Conservation (phyloP, 352 stramenopile species). For the Globisporangium heterothallicum region DNA sequence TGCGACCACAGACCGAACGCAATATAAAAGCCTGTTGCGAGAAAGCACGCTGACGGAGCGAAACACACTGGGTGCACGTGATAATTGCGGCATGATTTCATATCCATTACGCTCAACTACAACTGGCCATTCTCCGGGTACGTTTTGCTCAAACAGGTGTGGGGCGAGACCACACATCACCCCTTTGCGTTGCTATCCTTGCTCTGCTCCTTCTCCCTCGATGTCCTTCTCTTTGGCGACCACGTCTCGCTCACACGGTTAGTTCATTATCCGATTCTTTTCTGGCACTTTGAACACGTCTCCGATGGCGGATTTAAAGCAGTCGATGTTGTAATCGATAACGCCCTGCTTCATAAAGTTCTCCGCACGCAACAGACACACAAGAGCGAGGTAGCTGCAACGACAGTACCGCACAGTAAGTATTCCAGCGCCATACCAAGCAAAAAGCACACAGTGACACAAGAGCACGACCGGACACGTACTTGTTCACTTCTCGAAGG, state of each 20-base stretch:
- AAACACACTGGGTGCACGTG: no score
- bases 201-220: background rate
- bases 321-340: conserved; percentile 99
- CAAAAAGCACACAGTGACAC: background rate
- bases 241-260: conserved; percentile 5
- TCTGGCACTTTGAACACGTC: conserved; percentile 81
- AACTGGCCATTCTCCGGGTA: no score
- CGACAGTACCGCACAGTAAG: conserved; percentile 3
- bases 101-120: no score
- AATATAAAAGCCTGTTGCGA: conserved; percentile 14
- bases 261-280: conserved; percentile 38
- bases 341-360: conserved; percentile 98
- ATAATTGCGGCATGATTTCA: no score
- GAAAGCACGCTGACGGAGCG: conserved; percentile 1
- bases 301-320: conserved; percentile 93
- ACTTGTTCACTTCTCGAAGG: conserved; percentile 92
- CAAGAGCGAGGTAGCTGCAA: conserved; percentile 93
- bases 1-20: background rate
- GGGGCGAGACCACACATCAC: no score
- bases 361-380: conserved; percentile 94
- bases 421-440: no score
- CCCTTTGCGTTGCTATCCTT: background rate
- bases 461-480: conserved; percentile 10
- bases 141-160: no score
- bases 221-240: background rate